Evolutionary conservation across 208 protist species (phyloP).

Genomic region (Crithidia fasciculata): DNA sequence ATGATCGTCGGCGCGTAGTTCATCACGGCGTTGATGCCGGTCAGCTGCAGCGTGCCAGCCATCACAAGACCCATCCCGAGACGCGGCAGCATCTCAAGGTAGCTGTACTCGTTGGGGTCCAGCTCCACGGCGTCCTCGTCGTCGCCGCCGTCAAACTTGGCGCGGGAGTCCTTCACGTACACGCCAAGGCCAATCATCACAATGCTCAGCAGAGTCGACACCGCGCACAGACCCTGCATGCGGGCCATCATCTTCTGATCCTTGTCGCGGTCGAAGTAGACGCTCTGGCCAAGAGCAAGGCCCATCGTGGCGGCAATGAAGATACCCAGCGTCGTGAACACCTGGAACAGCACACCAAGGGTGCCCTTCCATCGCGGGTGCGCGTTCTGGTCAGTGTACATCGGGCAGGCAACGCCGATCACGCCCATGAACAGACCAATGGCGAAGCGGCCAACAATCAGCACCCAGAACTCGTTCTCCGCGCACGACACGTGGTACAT

Average conservation of each 20-base stretch:
- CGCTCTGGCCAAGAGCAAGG: constrained; percentile 59
- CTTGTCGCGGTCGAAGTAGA: constrained; percentile 28
- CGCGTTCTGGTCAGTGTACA: constrained; percentile 79
- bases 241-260: constrained; percentile 55
- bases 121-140: constrained; percentile 13
- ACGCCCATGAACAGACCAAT: constrained; percentile 76
- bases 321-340: constrained; percentile 86
- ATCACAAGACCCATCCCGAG: constrained; percentile 59
- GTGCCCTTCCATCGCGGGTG: constrained; percentile 53
- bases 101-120: constrained; percentile 59
- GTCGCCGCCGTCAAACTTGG: constrained; percentile 25
- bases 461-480: constrained; percentile 69
- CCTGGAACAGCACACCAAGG: constrained; percentile 78
- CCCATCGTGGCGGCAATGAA: constrained; percentile 74
- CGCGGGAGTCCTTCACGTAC: constrained; percentile 18
- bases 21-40: constrained; percentile 88
- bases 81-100: constrained; percentile 46
- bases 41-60: constrained; percentile 78
- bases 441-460: constrained; percentile 69
- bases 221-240: constrained; percentile 69
- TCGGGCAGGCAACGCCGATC: constrained; percentile 62
- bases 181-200: constrained; percentile 57
- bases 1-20: constrained; percentile 89
- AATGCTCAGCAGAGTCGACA: constrained; percentile 65
- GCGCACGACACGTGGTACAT: constrained; percentile 63